These are phyloP conservation scores for Trichomonas vaginalis DNA, from an alignment of 208 protist species.

Conservation along the genomic window DNA sequence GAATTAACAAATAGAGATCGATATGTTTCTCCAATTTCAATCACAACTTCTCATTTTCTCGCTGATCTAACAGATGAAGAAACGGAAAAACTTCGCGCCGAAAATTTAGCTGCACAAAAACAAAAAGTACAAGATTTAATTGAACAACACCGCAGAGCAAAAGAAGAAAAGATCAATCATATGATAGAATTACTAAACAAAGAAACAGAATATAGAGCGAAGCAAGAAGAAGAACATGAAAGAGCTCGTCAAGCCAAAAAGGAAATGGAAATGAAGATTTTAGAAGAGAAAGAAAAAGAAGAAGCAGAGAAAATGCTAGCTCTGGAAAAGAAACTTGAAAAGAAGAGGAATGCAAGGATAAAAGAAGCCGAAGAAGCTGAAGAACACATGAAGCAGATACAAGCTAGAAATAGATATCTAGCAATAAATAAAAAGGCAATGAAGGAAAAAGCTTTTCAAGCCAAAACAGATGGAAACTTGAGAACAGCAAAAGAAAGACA, in stretches of 20 bases:
- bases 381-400: neutral
- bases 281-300: neutral
- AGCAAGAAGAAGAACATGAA: neutral
- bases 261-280: neutral
- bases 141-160: neutral
- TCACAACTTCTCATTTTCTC: neutral
- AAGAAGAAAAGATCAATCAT: neutral
- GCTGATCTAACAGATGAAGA: neutral
- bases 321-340: neutral
- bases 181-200: neutral
- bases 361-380: neutral
- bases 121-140: neutral
- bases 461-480: neutral
- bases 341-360: neutral
- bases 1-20: neutral
- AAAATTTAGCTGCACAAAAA: neutral
- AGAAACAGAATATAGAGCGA: neutral
- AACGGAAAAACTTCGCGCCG: neutral
- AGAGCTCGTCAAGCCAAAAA: neutral
- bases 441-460: neutral
- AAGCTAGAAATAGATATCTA: neutral
- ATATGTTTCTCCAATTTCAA: neutral
- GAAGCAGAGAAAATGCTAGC: neutral
- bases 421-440: neutral
- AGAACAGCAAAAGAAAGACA: neutral